Evolutionary conservation across 2,329 filamentous ascomycete genomes (phyloP).

Genomic region (Botrytis sinoallii): DNA sequence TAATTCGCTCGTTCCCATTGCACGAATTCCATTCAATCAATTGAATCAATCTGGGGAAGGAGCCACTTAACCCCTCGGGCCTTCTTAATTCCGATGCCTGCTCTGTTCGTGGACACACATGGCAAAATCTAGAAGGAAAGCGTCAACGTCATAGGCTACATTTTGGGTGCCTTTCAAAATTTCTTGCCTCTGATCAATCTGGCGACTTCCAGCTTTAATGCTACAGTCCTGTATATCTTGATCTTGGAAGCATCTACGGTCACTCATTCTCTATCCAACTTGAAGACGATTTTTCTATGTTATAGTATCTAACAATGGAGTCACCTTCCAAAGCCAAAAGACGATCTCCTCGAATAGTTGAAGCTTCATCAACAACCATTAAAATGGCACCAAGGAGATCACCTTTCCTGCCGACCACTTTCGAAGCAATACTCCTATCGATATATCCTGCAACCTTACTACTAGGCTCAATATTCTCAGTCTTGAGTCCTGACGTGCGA

Average conservation of each 20-base stretch:
- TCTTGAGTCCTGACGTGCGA: slow-evolving; percentile 70
- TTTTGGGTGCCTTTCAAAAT: neutral
- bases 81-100: slow-evolving; percentile 11
- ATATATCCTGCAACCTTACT: slow-evolving; percentile 77
- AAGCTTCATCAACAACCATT: slow-evolving; percentile 20
- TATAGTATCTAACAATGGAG: slow-evolving; percentile 32
- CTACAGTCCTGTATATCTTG: neutral
- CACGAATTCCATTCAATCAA: neutral
- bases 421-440: slow-evolving; percentile 61
- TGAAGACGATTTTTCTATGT: slow-evolving; percentile 22
- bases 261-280: neutral
- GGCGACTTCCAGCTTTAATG: neutral
- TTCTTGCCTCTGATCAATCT: slow-evolving; percentile 11
- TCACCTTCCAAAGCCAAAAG: slow-evolving; percentile 32
- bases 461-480: slow-evolving; percentile 77
- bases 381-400: slow-evolving; percentile 34
- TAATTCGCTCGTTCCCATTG: neutral
- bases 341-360: slow-evolving; percentile 31
- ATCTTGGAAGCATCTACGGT: neutral
- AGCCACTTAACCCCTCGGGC: slow-evolving; percentile 14
- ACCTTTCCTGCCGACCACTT: slow-evolving; percentile 66
- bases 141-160: slow-evolving; percentile 19
- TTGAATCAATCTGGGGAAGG: slow-evolving; percentile 21
- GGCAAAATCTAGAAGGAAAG: slow-evolving; percentile 6
- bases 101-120: slow-evolving; percentile 2